Percentiles rank a stretch among this genome's conserved stretches.
Conservation (phyloP, 1,284 basidiomycete species). For the Dichomitus squalens region DNA sequence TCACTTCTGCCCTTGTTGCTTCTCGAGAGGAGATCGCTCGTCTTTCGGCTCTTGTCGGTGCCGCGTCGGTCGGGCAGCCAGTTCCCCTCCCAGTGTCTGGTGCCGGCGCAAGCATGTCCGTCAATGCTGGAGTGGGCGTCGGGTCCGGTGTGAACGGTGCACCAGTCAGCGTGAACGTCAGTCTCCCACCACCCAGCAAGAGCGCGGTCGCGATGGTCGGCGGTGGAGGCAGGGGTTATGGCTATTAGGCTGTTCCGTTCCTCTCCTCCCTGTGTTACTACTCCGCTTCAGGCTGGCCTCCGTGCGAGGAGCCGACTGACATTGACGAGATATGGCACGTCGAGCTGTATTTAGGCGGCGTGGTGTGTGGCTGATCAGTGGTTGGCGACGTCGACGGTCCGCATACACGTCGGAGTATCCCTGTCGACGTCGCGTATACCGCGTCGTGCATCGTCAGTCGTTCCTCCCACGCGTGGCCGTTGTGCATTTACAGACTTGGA, state of each 20-base stretch:
- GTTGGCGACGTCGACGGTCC: not conserved
- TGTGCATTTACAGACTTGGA: conserved; percentile 12
- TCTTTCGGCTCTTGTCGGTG: conserved; percentile 69
- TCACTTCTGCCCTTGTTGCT: conserved; percentile 74
- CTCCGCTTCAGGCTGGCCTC: not conserved
- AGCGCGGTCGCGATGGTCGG: conserved; percentile 31
- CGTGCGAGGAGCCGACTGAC: not conserved
- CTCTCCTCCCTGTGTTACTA: conserved; percentile 60
- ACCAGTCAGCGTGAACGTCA: conserved; percentile 49
- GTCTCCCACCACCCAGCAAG: conserved; percentile 35
- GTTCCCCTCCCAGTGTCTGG: conserved; percentile 27
- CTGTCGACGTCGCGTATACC: not conserved
- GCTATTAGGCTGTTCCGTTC: conserved; percentile 29
- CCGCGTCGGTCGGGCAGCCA: conserved; percentile 48
- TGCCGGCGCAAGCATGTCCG: conserved; percentile 9
- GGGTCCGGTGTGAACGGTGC: conserved; percentile 33
- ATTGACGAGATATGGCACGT: conserved; percentile 4
- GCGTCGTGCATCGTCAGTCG: not conserved
- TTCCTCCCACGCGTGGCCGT: not conserved
- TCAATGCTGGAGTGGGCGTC: conserved; percentile 25
- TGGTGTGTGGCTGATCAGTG: not conserved
- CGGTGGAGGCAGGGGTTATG: conserved; percentile 32
- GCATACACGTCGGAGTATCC: conserved; percentile 15
- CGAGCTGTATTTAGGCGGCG: conserved; percentile 7
- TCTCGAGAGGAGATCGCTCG: conserved; percentile 82